A percentile compares a stretch with the other conserved stretches of the same genome.
Evolutionary conservation across 805 yeast species (phyloP).

Genomic region (Sugiyamaella lignohabitans): DNA sequence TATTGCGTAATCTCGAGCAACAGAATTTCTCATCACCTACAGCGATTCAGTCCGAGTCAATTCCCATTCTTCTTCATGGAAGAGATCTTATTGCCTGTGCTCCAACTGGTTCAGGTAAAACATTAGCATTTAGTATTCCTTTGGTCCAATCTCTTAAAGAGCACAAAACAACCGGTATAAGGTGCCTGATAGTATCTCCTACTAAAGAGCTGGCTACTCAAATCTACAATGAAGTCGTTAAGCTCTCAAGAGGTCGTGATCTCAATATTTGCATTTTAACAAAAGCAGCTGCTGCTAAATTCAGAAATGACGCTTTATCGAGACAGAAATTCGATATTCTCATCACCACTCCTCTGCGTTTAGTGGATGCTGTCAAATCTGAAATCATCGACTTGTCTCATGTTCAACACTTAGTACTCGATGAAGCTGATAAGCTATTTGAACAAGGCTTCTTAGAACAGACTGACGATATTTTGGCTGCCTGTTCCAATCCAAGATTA

Average conservation of each 20-base stretch:
- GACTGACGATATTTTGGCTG: conserved; percentile 73
- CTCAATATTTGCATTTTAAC: conserved; percentile 60
- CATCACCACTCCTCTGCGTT: conserved; percentile 81
- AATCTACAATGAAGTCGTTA: conserved; percentile 61
- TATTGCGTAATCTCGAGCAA: conserved; percentile 57
- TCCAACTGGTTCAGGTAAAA: conserved; percentile 98
- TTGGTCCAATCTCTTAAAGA: conserved; percentile 51
- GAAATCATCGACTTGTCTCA: conserved; percentile 53
- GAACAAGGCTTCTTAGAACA: conserved; percentile 82
- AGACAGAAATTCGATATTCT: conserved; percentile 68
- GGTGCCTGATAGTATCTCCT: conserved; percentile 82
- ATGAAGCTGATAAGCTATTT: conserved; percentile 92
- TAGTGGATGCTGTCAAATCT: conserved; percentile 67
- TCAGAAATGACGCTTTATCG: conserved; percentile 53
- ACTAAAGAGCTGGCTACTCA: conserved; percentile 92
- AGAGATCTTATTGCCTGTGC: conserved; percentile 90
- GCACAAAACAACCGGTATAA: conserved; percentile 40
- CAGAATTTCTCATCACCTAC: conserved; percentile 82
- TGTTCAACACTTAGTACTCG: conserved; percentile 76
- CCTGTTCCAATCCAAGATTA: conserved; percentile 40
- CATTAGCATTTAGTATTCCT: conserved; percentile 84
- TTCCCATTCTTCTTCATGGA: conserved; percentile 62
- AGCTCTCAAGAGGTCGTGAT: conserved; percentile 47
- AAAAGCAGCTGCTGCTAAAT: conserved; percentile 59
- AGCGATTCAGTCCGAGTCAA: conserved; percentile 84